A percentile compares a stretch with the other conserved stretches of the same genome.
These are phyloP conservation scores for Apiospora phragmitis DNA, from an alignment of 2,329 filamentous ascomycete species.

Conservation along the genomic window DNA sequence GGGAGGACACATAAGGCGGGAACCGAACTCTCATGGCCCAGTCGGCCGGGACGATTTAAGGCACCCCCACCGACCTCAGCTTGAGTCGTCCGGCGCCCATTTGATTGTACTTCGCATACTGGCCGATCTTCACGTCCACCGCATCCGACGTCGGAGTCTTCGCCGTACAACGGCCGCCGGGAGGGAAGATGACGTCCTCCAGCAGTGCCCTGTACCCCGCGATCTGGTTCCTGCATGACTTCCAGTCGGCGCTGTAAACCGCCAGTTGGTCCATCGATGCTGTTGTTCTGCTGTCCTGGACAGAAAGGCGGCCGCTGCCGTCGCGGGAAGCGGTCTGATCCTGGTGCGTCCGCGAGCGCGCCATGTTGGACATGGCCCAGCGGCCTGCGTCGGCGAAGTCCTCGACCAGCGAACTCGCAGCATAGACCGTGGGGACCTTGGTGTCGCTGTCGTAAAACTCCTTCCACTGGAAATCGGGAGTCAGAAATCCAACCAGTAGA, in stretches of 20 bases:
- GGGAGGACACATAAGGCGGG: background rate
- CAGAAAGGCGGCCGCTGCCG: background rate
- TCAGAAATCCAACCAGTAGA: background rate
- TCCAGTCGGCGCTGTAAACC: background rate
- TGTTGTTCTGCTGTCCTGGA: background rate
- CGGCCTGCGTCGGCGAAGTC: background rate
- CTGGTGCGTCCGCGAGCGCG: background rate
- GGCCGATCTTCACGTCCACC: background rate
- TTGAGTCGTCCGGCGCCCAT: background rate
- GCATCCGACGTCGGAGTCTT: background rate
- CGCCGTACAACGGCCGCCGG: background rate
- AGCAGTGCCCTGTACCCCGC: background rate
- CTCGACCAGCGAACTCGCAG: background rate
- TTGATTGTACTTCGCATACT: background rate
- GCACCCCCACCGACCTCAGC: background rate
- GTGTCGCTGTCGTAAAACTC: background rate
- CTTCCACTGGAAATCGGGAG: background rate
- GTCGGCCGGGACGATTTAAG: background rate
- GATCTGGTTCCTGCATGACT: background rate
- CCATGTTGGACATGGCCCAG: conserved; percentile 2
- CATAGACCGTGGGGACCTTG: background rate
- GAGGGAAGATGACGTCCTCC: background rate
- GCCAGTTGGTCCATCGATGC: background rate
- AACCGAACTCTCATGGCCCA: background rate
- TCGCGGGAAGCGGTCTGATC: too few species aligned